Percentiles rank a stretch among this genome's conserved stretches.
phyloP scores from a whole-genome alignment of 495 filamentous ascomycete genomes.

The Xylaria grammica region DNA sequence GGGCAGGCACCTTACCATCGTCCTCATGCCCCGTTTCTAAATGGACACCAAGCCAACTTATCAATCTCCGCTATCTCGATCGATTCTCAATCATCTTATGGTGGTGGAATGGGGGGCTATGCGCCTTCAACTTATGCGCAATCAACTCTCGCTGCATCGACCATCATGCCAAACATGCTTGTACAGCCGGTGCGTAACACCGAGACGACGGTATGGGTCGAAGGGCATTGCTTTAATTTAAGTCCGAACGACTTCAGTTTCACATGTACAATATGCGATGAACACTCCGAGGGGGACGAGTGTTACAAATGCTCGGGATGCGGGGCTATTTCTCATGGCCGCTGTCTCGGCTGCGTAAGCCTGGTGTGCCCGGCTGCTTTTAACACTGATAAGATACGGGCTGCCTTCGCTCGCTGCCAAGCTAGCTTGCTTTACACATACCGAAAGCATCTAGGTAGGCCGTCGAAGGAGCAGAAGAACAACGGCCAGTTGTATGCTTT shows the following conservation, averaged over 20 bases:
- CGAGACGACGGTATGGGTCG: slow-evolving; percentile 86
- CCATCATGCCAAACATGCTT: slow-evolving; percentile 90
- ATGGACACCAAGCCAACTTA: slow-evolving; percentile 75
- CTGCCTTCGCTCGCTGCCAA: slow-evolving; percentile 92
- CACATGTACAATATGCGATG: slow-evolving; percentile 86
- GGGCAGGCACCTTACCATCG: slow-evolving; percentile 72
- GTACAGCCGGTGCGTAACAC: slow-evolving; percentile 85
- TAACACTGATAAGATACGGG: slow-evolving; percentile 85
- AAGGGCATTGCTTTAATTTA: slow-evolving; percentile 90
- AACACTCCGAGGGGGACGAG: slow-evolving; percentile 80
- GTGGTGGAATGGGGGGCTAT: slow-evolving; percentile 64
- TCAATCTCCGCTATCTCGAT: slow-evolving; percentile 84
- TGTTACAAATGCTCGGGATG: slow-evolving; percentile 87
- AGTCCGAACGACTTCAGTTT: slow-evolving; percentile 68
- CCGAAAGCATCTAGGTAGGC: slow-evolving; percentile 77
- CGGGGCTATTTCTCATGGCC: slow-evolving; percentile 74
- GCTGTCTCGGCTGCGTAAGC: slow-evolving; percentile 80
- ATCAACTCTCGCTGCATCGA: slow-evolving; percentile 97
- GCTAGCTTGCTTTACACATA: slow-evolving; percentile 96
- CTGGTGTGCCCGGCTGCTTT: slow-evolving; percentile 91
- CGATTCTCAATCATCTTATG: slow-evolving; percentile 73
- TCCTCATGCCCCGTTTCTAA: slow-evolving; percentile 83
- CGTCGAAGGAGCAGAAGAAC: slow-evolving; percentile 82
- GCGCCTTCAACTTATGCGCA: slow-evolving; percentile 95
- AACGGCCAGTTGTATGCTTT: slow-evolving; percentile 87